A percentile compares a stretch with the other conserved stretches of the same genome.
These are phyloP conservation scores for Xylaria venustula DNA, from an alignment of 495 filamentous ascomycete genomes.

Conservation along the genomic window DNA sequence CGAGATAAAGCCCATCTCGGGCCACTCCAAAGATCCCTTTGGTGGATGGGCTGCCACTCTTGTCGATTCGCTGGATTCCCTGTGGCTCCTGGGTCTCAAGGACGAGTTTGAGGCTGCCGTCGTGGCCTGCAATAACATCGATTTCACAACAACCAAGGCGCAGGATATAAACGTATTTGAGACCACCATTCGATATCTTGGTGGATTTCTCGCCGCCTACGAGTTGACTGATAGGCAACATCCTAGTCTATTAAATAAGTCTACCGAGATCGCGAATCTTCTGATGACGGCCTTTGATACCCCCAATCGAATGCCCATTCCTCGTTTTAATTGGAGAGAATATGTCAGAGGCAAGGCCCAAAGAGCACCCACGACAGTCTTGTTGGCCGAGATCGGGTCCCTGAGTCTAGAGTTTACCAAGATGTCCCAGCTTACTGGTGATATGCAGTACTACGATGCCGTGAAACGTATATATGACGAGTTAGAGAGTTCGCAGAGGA, in stretches of 20 bases:
- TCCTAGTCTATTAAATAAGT: conserved; percentile 66
- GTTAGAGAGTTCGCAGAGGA: conserved; percentile 63
- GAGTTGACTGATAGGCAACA: conserved; percentile 63
- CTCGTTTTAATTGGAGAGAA: conserved; percentile 67
- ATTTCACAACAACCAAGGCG: conserved; percentile 66
- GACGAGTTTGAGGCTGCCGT: conserved; percentile 77
- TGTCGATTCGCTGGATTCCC: conserved; percentile 76
- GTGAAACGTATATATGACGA: conserved; percentile 76
- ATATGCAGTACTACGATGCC: conserved; percentile 83
- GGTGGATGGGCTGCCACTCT: conserved; percentile 84
- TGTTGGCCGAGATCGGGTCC: conserved; percentile 67
- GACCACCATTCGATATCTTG: conserved; percentile 74
- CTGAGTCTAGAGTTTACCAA: conserved; percentile 81
- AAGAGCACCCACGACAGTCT: conserved; percentile 43
- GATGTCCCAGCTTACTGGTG: conserved; percentile 75
- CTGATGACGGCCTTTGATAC: conserved; percentile 84
- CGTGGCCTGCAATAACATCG: conserved; percentile 64
- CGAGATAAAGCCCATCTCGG: conserved; percentile 67
- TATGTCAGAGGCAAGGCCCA: conserved; percentile 26
- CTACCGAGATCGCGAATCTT: conserved; percentile 72
- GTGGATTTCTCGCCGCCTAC: conserved; percentile 73
- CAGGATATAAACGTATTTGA: conserved; percentile 68
- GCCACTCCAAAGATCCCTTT: conserved; percentile 62
- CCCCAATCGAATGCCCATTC: conserved; percentile 81
- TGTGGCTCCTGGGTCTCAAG: conserved; percentile 87